These are phyloP conservation scores for Bothriochloa decipiens DNA, from an alignment of 176 grass and related monocot genomes.

Conservation along the genomic window DNA sequence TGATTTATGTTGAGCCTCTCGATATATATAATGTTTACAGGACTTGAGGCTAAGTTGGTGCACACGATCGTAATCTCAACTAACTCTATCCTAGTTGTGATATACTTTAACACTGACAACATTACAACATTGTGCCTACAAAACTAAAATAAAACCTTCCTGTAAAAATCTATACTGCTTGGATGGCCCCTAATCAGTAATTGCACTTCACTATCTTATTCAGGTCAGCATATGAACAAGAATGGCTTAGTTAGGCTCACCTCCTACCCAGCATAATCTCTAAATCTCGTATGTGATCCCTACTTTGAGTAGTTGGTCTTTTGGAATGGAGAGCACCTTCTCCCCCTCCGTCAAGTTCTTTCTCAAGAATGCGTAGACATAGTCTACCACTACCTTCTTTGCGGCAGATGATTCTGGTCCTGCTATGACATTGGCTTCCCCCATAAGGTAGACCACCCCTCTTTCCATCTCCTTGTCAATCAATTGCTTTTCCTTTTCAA, in stretches of 20 bases:
- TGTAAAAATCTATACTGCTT: neutral
- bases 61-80: neutral
- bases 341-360: conserved; percentile 60
- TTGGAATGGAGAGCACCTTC: conserved; percentile 50
- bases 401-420: conserved; percentile 23
- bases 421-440: conserved; percentile 54
- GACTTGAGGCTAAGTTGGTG: neutral
- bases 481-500: conserved; percentile 24
- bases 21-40: neutral
- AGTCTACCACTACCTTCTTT: conserved; percentile 65
- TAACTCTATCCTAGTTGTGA: neutral
- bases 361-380: conserved; percentile 61
- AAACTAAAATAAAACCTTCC: neutral
- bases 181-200: neutral
- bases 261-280: conserved; percentile 2
- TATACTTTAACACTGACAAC: neutral
- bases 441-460: conserved; percentile 75
- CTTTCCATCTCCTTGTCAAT: conserved; percentile 44
- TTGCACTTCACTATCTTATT: neutral
- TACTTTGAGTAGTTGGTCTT: conserved; percentile 70
- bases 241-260: conserved; percentile 12
- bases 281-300: conserved; percentile 80
- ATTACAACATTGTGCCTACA: neutral
- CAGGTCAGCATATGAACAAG: conserved; percentile 35
- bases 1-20: neutral